Percentiles rank a stretch among this genome's conserved stretches.
phyloP scores from a whole-genome alignment of 1,139 yeast genomes.

The Nakaseomyces sp. region DNA sequence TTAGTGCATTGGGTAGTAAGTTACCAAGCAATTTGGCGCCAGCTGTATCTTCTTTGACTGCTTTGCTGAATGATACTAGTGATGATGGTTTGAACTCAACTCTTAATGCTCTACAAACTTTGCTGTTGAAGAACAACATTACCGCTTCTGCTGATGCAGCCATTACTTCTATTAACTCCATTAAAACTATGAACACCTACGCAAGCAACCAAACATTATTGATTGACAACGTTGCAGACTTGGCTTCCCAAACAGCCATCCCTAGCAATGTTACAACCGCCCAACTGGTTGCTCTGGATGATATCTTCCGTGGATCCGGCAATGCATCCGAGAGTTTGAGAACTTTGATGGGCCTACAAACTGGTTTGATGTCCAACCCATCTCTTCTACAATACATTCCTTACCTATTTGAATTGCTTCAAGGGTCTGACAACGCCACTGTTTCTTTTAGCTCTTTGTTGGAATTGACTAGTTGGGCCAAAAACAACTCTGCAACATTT shows the following conservation, averaged over 20 bases:
- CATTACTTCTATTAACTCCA: conserved; percentile 16
- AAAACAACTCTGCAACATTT: conserved; percentile 20
- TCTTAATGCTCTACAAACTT: conserved; percentile 6
- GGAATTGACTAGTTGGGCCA: conserved; percentile 23
- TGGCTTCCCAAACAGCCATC: conserved; percentile 15
- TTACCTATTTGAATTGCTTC: conserved; percentile 20
- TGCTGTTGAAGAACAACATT: not conserved
- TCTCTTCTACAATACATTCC: conserved; percentile 17
- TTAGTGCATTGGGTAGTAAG: conserved; percentile 3
- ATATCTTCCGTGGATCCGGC: conserved; percentile 18
- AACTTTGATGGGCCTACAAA: conserved; percentile 16
- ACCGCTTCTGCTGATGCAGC: conserved; percentile 8
- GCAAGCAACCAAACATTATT: conserved; percentile 19
- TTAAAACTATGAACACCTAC: conserved; percentile 15
- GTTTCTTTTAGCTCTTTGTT: conserved; percentile 23
- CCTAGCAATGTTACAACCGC: conserved; percentile 20
- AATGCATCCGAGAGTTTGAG: conserved; percentile 21
- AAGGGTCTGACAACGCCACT: conserved; percentile 24
- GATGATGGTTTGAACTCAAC: conserved; percentile 6
- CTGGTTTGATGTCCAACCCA: conserved; percentile 14
- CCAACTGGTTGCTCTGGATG: conserved; percentile 21
- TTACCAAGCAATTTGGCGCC: conserved; percentile 3
- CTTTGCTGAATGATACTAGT: conserved; percentile 3
- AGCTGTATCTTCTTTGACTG: conserved; percentile 5
- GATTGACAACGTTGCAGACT: conserved; percentile 16